Percentiles rank a stretch among this genome's conserved stretches.
phyloP scores from a whole-genome alignment of 1,284 basidiomycete species.

The Ganoderma multipileum region DNA sequence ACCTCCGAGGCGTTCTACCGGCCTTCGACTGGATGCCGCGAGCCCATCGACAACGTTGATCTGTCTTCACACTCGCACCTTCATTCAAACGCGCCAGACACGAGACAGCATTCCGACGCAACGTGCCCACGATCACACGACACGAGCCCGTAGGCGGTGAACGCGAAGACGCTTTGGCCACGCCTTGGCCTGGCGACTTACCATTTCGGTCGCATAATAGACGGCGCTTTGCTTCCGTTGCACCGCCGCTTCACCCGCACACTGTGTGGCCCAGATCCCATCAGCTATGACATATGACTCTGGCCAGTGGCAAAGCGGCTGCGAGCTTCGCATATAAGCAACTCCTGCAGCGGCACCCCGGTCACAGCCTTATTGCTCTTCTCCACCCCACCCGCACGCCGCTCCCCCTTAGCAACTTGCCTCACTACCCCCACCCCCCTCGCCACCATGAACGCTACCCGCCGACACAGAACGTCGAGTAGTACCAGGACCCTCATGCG shows the following conservation, averaged over 20 bases:
- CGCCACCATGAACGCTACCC: neutral
- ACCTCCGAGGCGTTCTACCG: neutral
- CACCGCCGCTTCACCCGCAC: conserved; percentile 7
- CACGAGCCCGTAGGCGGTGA: neutral
- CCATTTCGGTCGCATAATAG: neutral
- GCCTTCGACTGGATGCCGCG: neutral
- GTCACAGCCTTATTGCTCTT: neutral
- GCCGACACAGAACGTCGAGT: neutral
- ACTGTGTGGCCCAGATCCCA: conserved; percentile 4
- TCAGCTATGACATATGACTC: conserved; percentile 5
- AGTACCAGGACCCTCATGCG: neutral
- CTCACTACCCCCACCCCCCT: neutral
- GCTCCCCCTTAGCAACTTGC: neutral
- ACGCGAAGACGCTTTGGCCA: conserved; percentile 1
- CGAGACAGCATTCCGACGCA: neutral
- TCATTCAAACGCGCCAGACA: neutral
- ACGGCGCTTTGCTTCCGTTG: neutral
- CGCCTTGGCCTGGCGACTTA: neutral
- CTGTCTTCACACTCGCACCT: neutral
- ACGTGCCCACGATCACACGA: conserved; percentile 5
- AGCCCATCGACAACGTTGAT: neutral
- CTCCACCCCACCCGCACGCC: neutral
- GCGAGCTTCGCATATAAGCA: conserved; percentile 1
- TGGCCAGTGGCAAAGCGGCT: conserved; percentile 1
- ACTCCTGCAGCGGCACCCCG: neutral